Base-by-base conservation (phyloP, 345 rosid genomes). In the Brassica rapa region DNA sequence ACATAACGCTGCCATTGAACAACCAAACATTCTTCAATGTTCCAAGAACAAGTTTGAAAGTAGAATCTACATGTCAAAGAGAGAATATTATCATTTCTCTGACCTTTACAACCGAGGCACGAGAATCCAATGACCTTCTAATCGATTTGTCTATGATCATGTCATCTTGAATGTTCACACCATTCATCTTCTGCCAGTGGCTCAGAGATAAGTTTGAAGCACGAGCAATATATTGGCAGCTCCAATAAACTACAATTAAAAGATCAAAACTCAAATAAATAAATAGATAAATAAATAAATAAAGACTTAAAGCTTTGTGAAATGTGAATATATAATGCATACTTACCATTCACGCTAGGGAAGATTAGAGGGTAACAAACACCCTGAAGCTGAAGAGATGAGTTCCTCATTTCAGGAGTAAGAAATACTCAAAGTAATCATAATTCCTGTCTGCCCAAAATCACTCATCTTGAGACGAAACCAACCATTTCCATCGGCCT, bases 341-440 rank as follows among this genome's bases (percentile, higher is more conserved):
- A 60, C 86, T 73, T 80, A 92, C 98, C 94, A 77, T 94, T 94
- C 9, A 92, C 89, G 71, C 87, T 92, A 8, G 98, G 97, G 85
- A 92, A 92, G 70, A 94, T 87, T 55, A 94, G 84, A 30, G 98
- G 98, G 83, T 94, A 94, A 79, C 98, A 94, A 69, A 98, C 98
- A 82, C 98, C 98, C 80, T 86, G 97, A 80, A 94, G 97, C 79
- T 87, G 97, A 77, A 91, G 93, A 75, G 98, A 94, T 0, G 90
- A 71, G 81, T 94, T 94, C 39, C 95, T 82, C 98, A 94, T 92
- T 77, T 89, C 98, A 3, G 91, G 91, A 41, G 97, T 87, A 73
- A 88, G 95, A 80, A 94, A 32, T 8, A 88, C 72, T 94, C 95
- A 80, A 83, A 94, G 83, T 94, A 94, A 82, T 94, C 95, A 5